Evolutionary conservation across 1,284 basidiomycete species (phyloP).

Genomic region (Pascua sp.): DNA sequence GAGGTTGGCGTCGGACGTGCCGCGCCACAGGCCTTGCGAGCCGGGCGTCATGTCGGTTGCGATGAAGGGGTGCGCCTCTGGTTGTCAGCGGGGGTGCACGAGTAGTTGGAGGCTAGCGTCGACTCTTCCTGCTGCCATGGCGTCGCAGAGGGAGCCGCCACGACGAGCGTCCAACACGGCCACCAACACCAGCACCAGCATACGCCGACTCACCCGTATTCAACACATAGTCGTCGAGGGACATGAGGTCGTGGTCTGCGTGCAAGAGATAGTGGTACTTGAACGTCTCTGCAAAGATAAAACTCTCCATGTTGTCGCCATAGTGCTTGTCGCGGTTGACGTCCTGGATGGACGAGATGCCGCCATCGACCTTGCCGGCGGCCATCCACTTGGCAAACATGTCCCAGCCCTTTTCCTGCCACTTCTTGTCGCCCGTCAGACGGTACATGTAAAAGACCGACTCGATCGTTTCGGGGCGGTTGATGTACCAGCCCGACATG

Average conservation of each 20-base stretch:
- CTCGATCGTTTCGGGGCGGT: constrained; percentile 59
- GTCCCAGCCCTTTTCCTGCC: constrained; percentile 59
- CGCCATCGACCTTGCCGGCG: constrained; percentile 43
- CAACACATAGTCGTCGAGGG: constrained; percentile 58
- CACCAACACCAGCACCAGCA: too few relatives aligned
- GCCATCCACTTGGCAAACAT: constrained; percentile 58
- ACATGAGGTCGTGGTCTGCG: constrained; percentile 53
- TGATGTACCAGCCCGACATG: constrained; percentile 38
- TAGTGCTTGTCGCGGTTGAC: constrained; percentile 43
- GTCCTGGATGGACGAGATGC: constrained; percentile 50
- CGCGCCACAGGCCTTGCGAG: constrained; percentile 34
- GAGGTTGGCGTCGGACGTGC: constrained; percentile 21
- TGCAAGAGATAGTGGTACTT: constrained; percentile 55
- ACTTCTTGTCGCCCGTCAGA: constrained; percentile 55
- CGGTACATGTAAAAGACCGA: constrained; percentile 55
- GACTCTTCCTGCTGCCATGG: too few relatives aligned
- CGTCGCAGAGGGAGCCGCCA: too few relatives aligned
- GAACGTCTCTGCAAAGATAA: constrained; percentile 57
- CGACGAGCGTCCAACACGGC: too few relatives aligned
- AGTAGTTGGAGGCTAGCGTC: too few relatives aligned
- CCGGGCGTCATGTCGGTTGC: constrained; percentile 36
- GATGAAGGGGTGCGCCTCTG: constrained; percentile 49
- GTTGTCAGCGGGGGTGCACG: constrained; percentile 3
- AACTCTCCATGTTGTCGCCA: constrained; percentile 53
- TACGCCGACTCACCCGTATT: constrained; percentile 51